Conservation (phyloP, 2,329 filamentous ascomycete genomes). For the Corinectria fuckeliana region DNA sequence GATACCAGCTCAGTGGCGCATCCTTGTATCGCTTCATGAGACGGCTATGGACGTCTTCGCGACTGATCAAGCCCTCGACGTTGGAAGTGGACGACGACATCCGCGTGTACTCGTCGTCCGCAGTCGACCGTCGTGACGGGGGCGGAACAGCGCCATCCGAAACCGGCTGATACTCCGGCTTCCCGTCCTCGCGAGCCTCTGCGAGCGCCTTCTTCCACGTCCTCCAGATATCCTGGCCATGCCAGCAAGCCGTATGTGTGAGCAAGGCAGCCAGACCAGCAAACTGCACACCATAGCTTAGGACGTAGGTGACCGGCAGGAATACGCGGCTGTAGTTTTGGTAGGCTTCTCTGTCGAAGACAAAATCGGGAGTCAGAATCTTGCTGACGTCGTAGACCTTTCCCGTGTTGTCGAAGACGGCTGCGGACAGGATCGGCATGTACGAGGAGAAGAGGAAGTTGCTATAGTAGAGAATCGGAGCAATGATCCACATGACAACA, state of each 20-base stretch:
- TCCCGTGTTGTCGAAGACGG: conserved; percentile 86
- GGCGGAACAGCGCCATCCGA: conserved; percentile 36
- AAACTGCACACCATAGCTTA: conserved; percentile 88
- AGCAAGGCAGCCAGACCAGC: conserved; percentile 80
- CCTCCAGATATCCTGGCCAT: conserved; percentile 80
- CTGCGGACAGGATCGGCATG: conserved; percentile 84
- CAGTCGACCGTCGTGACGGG: conserved; percentile 24
- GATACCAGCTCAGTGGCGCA: conserved; percentile 82
- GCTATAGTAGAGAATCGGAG: conserved; percentile 80
- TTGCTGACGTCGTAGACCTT: conserved; percentile 81
- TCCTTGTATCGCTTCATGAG: conserved; percentile 85
- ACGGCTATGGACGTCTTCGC: conserved; percentile 83
- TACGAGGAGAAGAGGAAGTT: conserved; percentile 83
- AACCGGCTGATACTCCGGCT: conserved; percentile 61
- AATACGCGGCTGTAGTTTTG: conserved; percentile 84
- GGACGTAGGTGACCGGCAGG: conserved; percentile 83
- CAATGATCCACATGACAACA: conserved; percentile 84
- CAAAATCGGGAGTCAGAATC: conserved; percentile 77
- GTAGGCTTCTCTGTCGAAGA: conserved; percentile 81
- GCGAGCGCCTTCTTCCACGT: conserved; percentile 75
- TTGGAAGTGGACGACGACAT: conserved; percentile 48
- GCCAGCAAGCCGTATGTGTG: conserved; percentile 84
- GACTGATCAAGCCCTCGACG: conserved; percentile 64
- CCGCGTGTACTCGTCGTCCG: conserved; percentile 26
- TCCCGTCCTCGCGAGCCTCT: conserved; percentile 62